Evolutionary conservation across 2,329 filamentous ascomycete species (phyloP).

Genomic region (Xylariaceae sp.): DNA sequence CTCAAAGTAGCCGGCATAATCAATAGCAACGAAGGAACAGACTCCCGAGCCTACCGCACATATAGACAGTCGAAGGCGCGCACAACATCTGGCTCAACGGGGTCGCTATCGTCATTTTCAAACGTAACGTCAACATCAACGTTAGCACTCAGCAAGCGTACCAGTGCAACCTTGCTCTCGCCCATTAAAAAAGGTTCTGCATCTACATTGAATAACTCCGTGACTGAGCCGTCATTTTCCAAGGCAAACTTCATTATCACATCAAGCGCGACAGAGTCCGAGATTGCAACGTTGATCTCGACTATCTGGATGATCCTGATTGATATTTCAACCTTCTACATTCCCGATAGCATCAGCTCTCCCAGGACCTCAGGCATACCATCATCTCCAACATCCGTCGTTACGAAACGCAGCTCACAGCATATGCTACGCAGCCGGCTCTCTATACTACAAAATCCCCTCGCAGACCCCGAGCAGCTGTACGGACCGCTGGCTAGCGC

Average conservation of each 20-base stretch:
- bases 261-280: conserved; percentile 49
- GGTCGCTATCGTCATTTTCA: conserved; percentile 27
- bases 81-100: conserved; percentile 19
- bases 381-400: conserved; percentile 13
- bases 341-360: conserved; percentile 32
- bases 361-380: conserved; percentile 4
- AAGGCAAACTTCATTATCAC: conserved; percentile 56
- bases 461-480: conserved; percentile 17
- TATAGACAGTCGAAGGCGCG: conserved; percentile 10
- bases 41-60: conserved; percentile 22
- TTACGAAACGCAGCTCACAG: background rate
- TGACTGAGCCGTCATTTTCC: conserved; percentile 36
- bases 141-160: conserved; percentile 8
- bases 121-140: no score
- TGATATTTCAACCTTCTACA: conserved; percentile 44
- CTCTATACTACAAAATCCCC: conserved; percentile 2
- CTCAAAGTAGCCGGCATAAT: conserved; percentile 58
- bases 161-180: conserved; percentile 15
- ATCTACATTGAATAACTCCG: background rate
- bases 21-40: conserved; percentile 38
- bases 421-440: background rate
- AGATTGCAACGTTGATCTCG: conserved; percentile 52
- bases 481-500: conserved; percentile 23
- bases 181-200: conserved; percentile 8
- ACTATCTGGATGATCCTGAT: conserved; percentile 48